Evolutionary conservation across 352 stramenopile genomes (phyloP).

Genomic region (Pythium utonaiense): DNA sequence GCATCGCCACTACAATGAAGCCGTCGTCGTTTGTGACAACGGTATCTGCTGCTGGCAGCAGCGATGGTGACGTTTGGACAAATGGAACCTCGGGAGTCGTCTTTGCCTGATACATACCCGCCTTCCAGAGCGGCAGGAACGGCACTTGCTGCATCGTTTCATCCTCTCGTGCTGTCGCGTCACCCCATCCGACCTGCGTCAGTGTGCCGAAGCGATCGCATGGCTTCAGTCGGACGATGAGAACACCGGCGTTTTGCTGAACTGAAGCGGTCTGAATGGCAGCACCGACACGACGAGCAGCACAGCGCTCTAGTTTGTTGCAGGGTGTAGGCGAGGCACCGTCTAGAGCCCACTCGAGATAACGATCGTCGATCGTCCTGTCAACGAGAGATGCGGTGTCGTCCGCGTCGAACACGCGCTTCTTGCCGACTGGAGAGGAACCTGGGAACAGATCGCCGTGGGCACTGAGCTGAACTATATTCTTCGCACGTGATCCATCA

Average conservation of each 20-base stretch:
- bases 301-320: slow-evolving; percentile 33
- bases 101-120: slow-evolving; percentile 51
- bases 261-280: slow-evolving; percentile 39
- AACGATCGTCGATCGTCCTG: slow-evolving; percentile 35
- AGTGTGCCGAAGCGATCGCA: slow-evolving; percentile 52
- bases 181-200: slow-evolving; percentile 62
- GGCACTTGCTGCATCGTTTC: slow-evolving; percentile 27
- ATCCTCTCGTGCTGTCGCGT: slow-evolving; percentile 30
- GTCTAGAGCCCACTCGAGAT: slow-evolving; percentile 52
- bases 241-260: slow-evolving; percentile 42
- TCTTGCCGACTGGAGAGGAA: slow-evolving; percentile 30
- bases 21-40: background rate
- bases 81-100: slow-evolving; percentile 31
- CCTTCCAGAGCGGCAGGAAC: slow-evolving; percentile 61
- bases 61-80: slow-evolving; percentile 23
- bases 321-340: slow-evolving; percentile 43
- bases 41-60: background rate
- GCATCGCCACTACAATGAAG: slow-evolving; percentile 55
- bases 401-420: slow-evolving; percentile 4
- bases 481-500: slow-evolving; percentile 28
- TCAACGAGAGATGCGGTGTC: slow-evolving; percentile 12
- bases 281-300: slow-evolving; percentile 48
- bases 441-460: slow-evolving; percentile 52
- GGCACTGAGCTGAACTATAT: slow-evolving; percentile 38
- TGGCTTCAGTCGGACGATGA: slow-evolving; percentile 44